phyloP scores from a whole-genome alignment of 2,329 filamentous ascomycete genomes.

The Penicillium hesseltinei region DNA sequence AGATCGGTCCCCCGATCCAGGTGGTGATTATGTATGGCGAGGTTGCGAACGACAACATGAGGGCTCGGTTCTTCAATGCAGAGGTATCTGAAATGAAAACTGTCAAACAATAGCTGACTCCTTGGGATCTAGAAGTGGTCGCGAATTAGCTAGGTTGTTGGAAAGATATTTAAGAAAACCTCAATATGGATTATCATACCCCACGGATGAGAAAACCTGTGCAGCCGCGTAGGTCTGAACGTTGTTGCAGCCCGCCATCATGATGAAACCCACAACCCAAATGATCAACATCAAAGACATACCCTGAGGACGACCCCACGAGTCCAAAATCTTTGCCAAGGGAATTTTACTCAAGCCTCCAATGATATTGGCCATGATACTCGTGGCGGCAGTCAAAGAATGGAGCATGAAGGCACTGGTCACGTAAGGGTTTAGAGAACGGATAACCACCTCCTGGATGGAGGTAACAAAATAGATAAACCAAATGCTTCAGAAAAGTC shows the following conservation, averaged over 20 bases:
- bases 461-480: slow-evolving; percentile 14
- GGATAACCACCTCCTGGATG: slow-evolving; percentile 14
- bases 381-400: slow-evolving; percentile 13
- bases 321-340: slow-evolving; percentile 20
- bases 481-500: slow-evolving; percentile 10
- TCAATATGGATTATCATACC: slow-evolving; percentile 47
- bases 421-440: slow-evolving; percentile 15
- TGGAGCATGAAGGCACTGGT: slow-evolving; percentile 15
- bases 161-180: not conserved
- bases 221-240: slow-evolving; percentile 63
- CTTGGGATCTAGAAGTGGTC: not conserved
- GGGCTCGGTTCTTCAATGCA: slow-evolving; percentile 56
- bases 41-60: slow-evolving; percentile 58
- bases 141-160: not conserved
- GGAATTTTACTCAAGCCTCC: slow-evolving; percentile 13
- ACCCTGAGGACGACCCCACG: slow-evolving; percentile 17
- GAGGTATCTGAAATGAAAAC: slow-evolving; percentile 65
- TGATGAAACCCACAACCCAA: slow-evolving; percentile 47
- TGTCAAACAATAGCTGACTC: slow-evolving; percentile 53
- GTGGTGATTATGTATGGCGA: slow-evolving; percentile 63
- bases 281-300: slow-evolving; percentile 10
- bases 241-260: slow-evolving; percentile 62
- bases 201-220: slow-evolving; percentile 61
- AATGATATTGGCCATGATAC: slow-evolving; percentile 12
- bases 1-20: slow-evolving; percentile 52